Evolutionary conservation across 306 rosid species (phyloP).

Genomic region (Malus asiatica): DNA sequence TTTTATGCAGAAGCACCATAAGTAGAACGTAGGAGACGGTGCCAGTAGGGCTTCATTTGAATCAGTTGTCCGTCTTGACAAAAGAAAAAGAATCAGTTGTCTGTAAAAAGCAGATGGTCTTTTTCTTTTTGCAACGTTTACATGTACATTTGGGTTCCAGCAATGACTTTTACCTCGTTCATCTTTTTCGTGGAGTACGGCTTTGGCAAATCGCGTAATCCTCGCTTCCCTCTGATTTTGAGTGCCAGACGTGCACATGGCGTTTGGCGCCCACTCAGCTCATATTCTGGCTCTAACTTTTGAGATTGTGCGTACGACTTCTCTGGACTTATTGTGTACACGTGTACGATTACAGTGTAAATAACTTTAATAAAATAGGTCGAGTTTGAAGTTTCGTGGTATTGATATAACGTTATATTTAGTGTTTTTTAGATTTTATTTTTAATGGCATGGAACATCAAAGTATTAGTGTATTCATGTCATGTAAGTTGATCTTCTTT

Average conservation of each 20-base stretch:
- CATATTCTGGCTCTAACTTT: slow-evolving; percentile 7
- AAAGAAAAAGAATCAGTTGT: too few species aligned
- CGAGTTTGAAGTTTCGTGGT: too few species aligned
- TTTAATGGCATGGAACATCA: too few species aligned
- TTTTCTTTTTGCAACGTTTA: not conserved
- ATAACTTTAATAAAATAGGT: too few species aligned
- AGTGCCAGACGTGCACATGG: slow-evolving; percentile 43
- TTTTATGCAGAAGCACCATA: not conserved
- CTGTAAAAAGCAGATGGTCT: not conserved
- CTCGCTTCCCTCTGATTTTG: slow-evolving; percentile 10
- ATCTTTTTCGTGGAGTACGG: slow-evolving; percentile 18
- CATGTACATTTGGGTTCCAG: slow-evolving; percentile 4
- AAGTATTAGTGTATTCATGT: too few species aligned
- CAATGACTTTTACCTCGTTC: not conserved
- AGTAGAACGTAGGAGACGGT: not conserved
- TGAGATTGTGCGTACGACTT: slow-evolving; percentile 33
- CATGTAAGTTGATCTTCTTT: too few species aligned
- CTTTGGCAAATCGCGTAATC: slow-evolving; percentile 7
- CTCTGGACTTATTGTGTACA: slow-evolving; percentile 16
- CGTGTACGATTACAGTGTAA: slow-evolving; percentile 29
- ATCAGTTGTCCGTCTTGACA: too few species aligned
- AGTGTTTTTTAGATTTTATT: too few species aligned
- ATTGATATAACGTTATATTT: too few species aligned
- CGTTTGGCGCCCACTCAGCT: not conserved
- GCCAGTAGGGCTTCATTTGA: not conserved